phyloP scores from a whole-genome alignment of 1,284 basidiomycete species.

The Rhizoctonia solani region DNA sequence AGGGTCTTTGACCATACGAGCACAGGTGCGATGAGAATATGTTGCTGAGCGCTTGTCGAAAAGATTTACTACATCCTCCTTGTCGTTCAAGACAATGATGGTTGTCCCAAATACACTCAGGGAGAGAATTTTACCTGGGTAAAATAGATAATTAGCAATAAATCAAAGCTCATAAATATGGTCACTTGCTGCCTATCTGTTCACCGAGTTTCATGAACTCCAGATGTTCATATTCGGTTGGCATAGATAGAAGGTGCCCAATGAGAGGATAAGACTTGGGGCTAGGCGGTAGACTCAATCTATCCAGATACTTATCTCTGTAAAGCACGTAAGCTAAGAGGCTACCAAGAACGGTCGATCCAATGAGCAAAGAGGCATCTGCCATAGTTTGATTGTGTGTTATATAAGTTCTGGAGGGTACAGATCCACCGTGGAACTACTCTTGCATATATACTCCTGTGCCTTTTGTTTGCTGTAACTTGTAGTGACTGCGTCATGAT shows the following conservation, averaged over 20 bases:
- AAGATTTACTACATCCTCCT: background rate
- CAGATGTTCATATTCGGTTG: constrained; percentile 1
- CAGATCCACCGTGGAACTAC: too few species aligned
- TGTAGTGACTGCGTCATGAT: too few species aligned
- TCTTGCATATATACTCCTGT: too few species aligned
- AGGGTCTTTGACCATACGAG: background rate
- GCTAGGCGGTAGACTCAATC: background rate
- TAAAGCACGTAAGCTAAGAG: background rate
- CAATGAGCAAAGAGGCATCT: too few species aligned
- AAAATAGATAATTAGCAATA: background rate
- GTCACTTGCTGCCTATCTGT: constrained; percentile 9
- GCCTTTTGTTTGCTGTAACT: too few species aligned
- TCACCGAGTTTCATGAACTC: constrained; percentile 4
- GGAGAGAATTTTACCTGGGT: constrained; percentile 15
- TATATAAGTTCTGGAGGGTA: too few species aligned
- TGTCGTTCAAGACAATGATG: constrained; percentile 14
- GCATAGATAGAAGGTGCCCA: constrained; percentile 21
- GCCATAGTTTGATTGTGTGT: too few species aligned
- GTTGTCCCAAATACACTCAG: constrained; percentile 12
- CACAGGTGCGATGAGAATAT: constrained; percentile 9
- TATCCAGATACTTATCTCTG: background rate
- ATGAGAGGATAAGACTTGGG: constrained; percentile 13
- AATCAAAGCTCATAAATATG: background rate
- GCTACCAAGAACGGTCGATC: too few species aligned
- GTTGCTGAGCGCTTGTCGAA: constrained; percentile 23